Conservation (phyloP, 2,329 filamentous ascomycete genomes). For the Aspergillus glaucus region DNA sequence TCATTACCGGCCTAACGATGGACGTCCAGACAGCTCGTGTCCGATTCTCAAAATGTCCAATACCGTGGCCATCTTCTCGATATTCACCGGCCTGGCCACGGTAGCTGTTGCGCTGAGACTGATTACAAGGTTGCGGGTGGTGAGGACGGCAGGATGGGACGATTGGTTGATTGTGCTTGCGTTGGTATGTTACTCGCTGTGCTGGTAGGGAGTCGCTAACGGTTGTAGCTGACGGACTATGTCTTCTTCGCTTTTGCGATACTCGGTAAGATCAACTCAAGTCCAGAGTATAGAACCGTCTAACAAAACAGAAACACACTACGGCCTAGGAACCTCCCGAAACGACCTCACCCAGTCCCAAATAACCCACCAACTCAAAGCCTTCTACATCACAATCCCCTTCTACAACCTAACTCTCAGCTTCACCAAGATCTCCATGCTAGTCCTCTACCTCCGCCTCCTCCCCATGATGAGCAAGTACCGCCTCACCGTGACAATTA, state of each 20-base stretch:
- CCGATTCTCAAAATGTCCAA: neutral
- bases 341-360: neutral
- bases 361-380: neutral
- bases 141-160: constrained; percentile 21
- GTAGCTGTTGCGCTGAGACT: constrained; percentile 18
- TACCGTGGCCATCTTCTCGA: constrained; percentile 13
- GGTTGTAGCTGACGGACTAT: constrained; percentile 4
- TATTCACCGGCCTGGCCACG: constrained; percentile 14
- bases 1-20: too few relatives aligned
- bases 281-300: too few relatives aligned
- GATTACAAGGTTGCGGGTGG: constrained; percentile 16
- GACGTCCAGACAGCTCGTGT: too few relatives aligned
- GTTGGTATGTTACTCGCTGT: constrained; percentile 10
- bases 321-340: constrained; percentile 17
- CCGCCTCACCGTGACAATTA: constrained; percentile 5
- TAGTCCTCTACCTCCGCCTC: constrained; percentile 26
- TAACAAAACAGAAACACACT: constrained; percentile 11
- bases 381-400: constrained; percentile 26
- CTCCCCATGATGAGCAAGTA: constrained; percentile 19
- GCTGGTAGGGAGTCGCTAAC: neutral
- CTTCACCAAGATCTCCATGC: constrained; percentile 27
- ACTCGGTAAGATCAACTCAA: constrained; percentile 4
- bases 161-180: constrained; percentile 19
- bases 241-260: constrained; percentile 8
- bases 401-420: constrained; percentile 29